phyloP scores from a whole-genome alignment of 73 alveolate genomes.

The Paramecium primaurelia region DNA sequence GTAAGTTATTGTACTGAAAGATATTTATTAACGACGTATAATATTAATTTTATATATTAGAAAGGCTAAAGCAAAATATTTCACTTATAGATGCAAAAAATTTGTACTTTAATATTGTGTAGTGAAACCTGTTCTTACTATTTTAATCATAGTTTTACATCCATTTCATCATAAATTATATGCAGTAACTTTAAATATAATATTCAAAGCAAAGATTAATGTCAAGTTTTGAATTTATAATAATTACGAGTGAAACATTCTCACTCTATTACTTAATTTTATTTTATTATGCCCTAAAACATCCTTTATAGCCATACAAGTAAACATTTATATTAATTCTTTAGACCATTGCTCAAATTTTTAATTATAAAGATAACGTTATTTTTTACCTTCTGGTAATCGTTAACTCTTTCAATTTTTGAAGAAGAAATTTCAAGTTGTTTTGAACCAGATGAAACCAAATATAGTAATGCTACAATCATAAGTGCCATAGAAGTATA shows the following conservation, averaged over 20 bases:
- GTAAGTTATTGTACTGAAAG: slow-evolving; percentile 53
- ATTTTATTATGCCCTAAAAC: slow-evolving; percentile 54
- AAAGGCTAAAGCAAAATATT: slow-evolving; percentile 59
- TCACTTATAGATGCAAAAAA: slow-evolving; percentile 60
- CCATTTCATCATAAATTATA: not conserved
- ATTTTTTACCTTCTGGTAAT: slow-evolving; percentile 60
- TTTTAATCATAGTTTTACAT: not conserved
- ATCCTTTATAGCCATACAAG: slow-evolving; percentile 53
- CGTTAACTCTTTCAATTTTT: not conserved
- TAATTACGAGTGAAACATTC: slow-evolving; percentile 39
- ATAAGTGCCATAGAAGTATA: slow-evolving; percentile 44
- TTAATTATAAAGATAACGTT: slow-evolving; percentile 51
- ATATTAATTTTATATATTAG: not conserved
- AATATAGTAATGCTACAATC: not conserved
- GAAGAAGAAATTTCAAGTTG: slow-evolving; percentile 52
- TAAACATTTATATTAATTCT: not conserved
- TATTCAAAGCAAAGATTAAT: not conserved
- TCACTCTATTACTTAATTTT: slow-evolving; percentile 51
- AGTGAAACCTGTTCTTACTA: slow-evolving; percentile 46
- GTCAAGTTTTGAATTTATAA: slow-evolving; percentile 4
- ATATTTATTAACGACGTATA: slow-evolving; percentile 29
- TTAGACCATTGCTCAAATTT: slow-evolving; percentile 55
- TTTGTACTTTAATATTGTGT: slow-evolving; percentile 54
- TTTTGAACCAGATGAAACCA: not conserved
- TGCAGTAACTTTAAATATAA: not conserved